Base-by-base conservation (phyloP, 1,139 yeast species). In the Taphrina flavorubra region DNA sequence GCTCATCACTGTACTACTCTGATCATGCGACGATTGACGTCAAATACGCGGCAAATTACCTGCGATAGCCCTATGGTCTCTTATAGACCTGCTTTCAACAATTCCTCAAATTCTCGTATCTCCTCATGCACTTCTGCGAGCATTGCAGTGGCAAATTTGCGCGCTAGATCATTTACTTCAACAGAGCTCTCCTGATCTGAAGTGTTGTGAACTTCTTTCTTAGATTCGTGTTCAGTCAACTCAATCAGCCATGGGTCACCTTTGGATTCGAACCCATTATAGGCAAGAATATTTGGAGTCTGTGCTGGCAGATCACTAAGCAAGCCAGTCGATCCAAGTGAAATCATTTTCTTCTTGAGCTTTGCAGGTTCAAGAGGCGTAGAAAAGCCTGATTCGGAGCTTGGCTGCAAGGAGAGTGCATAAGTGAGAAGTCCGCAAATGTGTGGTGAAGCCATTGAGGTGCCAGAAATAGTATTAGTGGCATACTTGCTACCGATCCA, bases 381-480 rank as follows among this genome's bases (percentile, higher is more conserved):
- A 77, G 84, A 84, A 76, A 82, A 90, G 78, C 87, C 90, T 59
- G 97, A 91, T 72, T 85, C 88, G 40, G 89, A 79, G 68, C 86
- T 89, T 74, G 99, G 99, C 81, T 90, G 95, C 79, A 94, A 86
- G 31, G 97, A 90, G 75, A 94, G 82, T 81, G 86, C 92, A 85
- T 94, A 94, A 4, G 97, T 78, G 71, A 81, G 75, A 78, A 94
- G 84, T 74, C 99, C 99, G 72, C 92, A 89, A 78, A 94, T 89
- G 78, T 94, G 98, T 68, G 99, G 99, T 59, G 98, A 90, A 46
- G 99, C 99, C 99, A 94, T 94, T 25, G 99, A 94, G 25, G 99
- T 94, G 81, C 99, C 99, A 51, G 97, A 91, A 80, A 94, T 84
- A 66, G 94, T 87, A 71, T 97, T 96, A 73, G 96, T 88, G 62